Percentiles rank a stretch among this genome's conserved stretches.
phyloP scores from a whole-genome alignment of 306 rosid genomes.

The Gynostemma pentaphyllum region DNA sequence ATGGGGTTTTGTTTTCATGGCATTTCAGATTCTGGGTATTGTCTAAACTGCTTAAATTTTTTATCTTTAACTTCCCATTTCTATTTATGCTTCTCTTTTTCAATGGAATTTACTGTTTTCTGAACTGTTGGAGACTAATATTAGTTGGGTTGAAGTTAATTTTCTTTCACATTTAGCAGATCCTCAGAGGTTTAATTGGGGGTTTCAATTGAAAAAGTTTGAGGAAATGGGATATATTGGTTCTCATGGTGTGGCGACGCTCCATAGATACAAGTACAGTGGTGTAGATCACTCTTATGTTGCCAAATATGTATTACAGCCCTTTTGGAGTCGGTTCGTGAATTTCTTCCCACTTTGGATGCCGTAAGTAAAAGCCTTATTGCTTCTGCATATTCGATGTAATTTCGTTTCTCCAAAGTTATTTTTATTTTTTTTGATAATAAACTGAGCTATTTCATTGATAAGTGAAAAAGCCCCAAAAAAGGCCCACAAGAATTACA shows the following conservation, averaged over 20 bases:
- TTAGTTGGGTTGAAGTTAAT: not conserved
- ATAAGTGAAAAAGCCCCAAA: too few species aligned
- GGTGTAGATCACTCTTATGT: conserved; percentile 84
- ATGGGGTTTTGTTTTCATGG: not conserved
- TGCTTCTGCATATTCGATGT: not conserved
- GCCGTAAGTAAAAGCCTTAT: conserved; percentile 58
- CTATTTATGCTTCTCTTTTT: too few species aligned
- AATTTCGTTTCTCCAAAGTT: not conserved
- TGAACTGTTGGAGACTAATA: not conserved
- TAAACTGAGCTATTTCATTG: too few species aligned
- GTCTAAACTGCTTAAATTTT: not conserved
- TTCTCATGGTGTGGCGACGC: conserved; percentile 68
- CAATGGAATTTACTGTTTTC: not conserved
- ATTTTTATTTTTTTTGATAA: too few species aligned
- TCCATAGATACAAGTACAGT: conserved; percentile 77
- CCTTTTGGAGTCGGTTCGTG: conserved; percentile 81
- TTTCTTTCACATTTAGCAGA: not conserved
- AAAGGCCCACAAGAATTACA: too few species aligned
- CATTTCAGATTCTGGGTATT: not conserved
- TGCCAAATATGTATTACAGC: conserved; percentile 92
- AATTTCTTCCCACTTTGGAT: conserved; percentile 84
- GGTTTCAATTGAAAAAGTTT: conserved; percentile 17
- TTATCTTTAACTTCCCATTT: not conserved
- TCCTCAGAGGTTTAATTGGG: not conserved
- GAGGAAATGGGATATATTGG: conserved; percentile 74